Percentiles rank a stretch among this genome's conserved stretches.
phyloP scores from a whole-genome alignment of 306 rosid genomes.

The Hippophae rhamnoides region DNA sequence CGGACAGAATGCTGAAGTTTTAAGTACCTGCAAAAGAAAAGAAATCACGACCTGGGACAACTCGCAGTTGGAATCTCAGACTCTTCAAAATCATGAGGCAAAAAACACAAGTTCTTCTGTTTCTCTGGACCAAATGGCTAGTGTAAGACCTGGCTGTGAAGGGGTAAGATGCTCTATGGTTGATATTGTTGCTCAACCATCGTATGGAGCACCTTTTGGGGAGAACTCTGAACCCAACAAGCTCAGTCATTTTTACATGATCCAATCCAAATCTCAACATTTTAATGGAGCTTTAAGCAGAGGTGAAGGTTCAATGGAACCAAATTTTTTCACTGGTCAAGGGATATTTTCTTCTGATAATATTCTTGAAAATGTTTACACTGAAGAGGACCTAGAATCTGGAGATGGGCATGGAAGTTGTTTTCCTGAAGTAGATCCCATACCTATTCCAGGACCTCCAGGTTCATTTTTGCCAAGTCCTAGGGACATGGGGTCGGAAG shows the following conservation, averaged over 20 bases:
- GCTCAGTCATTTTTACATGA: slow-evolving; percentile 9
- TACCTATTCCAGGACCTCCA: slow-evolving; percentile 59
- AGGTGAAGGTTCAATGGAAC: slow-evolving; percentile 20
- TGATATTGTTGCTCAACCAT: slow-evolving; percentile 18
- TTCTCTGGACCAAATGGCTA: slow-evolving; percentile 15
- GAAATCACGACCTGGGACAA: slow-evolving; percentile 24
- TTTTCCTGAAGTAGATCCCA: slow-evolving; percentile 39
- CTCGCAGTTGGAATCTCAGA: slow-evolving; percentile 16
- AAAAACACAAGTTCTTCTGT: slow-evolving; percentile 19
- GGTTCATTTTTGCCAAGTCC: slow-evolving; percentile 61
- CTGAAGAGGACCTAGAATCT: slow-evolving; percentile 24
- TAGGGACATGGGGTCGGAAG: slow-evolving; percentile 43
- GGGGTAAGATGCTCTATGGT: slow-evolving; percentile 15
- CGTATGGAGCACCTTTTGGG: slow-evolving; percentile 13
- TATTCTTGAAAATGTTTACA: slow-evolving; percentile 23
- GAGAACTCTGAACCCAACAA: slow-evolving; percentile 19
- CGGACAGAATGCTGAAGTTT: slow-evolving; percentile 20
- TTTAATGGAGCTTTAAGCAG: slow-evolving; percentile 15
- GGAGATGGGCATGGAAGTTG: slow-evolving; percentile 27
- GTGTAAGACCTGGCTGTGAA: slow-evolving; percentile 12
- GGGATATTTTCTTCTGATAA: slow-evolving; percentile 30
- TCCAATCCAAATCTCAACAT: slow-evolving; percentile 16
- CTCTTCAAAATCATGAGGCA: slow-evolving; percentile 5
- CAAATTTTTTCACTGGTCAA: slow-evolving; percentile 17
- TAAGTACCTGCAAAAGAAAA: slow-evolving; percentile 10